Conservation (phyloP, 2,329 filamentous ascomycete genomes). For the Clarireedia homoeocarpa region DNA sequence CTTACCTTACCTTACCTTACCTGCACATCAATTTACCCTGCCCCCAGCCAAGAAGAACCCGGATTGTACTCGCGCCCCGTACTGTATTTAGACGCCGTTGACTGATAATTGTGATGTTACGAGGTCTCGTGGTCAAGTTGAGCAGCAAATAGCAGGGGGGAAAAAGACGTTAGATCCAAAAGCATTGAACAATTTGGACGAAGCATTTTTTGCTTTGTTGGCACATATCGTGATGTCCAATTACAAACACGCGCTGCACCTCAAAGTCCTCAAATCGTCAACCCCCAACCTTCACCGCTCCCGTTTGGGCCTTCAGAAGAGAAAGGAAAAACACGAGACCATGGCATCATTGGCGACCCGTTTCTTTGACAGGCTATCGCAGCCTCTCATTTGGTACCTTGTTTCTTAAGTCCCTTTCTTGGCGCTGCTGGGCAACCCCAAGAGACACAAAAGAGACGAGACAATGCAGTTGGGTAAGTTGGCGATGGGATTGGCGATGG, state of each 20-base stretch:
- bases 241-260: neutral
- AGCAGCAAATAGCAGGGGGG: neutral
- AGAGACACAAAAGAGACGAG: neutral
- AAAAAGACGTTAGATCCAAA: neutral
- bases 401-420: neutral
- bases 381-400: neutral
- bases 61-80: neutral
- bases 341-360: neutral
- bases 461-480: neutral
- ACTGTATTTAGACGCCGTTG: conserved; percentile 1
- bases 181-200: neutral
- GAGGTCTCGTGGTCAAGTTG: conserved; percentile 5
- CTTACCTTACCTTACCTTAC: neutral
- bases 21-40: neutral
- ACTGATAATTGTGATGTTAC: neutral
- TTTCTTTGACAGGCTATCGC: neutral
- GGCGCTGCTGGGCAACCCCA: neutral
- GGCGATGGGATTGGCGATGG: no score
- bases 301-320: neutral
- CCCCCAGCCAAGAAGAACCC: neutral
- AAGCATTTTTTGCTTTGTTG: conserved; percentile 3
- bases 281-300: conserved; percentile 3
- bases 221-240: conserved; percentile 5
- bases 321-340: conserved; percentile 3
- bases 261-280: neutral